Evolutionary conservation across 805 yeast species (phyloP).

Genomic region (Kodamaea fukazawae): DNA sequence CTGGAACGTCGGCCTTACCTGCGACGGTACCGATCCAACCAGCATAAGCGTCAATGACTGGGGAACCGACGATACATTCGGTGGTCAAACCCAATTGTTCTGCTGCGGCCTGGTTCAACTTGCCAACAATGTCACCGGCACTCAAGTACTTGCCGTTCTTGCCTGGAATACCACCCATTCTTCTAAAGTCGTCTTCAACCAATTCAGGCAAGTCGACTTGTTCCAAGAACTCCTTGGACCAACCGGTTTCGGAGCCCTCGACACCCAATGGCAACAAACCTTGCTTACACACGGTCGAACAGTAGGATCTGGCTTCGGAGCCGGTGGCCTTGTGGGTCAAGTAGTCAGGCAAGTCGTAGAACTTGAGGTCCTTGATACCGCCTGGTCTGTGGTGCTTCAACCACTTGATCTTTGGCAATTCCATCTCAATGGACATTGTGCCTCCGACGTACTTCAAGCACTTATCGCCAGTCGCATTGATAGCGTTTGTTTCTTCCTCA

Average conservation of each 20-base stretch:
- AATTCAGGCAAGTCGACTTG: conserved; percentile 74
- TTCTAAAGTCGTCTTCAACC: conserved; percentile 68
- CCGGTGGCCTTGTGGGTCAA: conserved; percentile 90
- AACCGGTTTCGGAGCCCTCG: conserved; percentile 80
- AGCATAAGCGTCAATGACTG: conserved; percentile 96
- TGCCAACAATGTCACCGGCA: conserved; percentile 90
- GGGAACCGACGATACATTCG: conserved; percentile 83
- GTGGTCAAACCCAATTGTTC: conserved; percentile 79
- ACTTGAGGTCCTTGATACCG: conserved; percentile 58
- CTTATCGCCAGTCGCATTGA: conserved; percentile 77
- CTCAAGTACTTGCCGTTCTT: conserved; percentile 69
- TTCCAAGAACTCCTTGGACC: conserved; percentile 79
- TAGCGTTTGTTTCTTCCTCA: conserved; percentile 68
- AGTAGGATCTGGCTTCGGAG: conserved; percentile 79
- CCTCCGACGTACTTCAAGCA: conserved; percentile 94
- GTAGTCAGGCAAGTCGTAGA: conserved; percentile 90
- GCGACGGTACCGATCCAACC: conserved; percentile 99
- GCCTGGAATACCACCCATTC: conserved; percentile 81
- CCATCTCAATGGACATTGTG: conserved; percentile 97
- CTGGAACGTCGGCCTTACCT: conserved; percentile 61
- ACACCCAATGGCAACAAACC: conserved; percentile 93
- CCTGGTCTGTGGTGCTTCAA: conserved; percentile 78
- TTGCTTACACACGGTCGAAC: conserved; percentile 93
- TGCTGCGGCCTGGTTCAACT: conserved; percentile 65
- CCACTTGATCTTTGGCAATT: conserved; percentile 96